These are phyloP conservation scores for Chaetomidium leptoderma DNA, from an alignment of 495 filamentous ascomycete species.

Conservation along the genomic window DNA sequence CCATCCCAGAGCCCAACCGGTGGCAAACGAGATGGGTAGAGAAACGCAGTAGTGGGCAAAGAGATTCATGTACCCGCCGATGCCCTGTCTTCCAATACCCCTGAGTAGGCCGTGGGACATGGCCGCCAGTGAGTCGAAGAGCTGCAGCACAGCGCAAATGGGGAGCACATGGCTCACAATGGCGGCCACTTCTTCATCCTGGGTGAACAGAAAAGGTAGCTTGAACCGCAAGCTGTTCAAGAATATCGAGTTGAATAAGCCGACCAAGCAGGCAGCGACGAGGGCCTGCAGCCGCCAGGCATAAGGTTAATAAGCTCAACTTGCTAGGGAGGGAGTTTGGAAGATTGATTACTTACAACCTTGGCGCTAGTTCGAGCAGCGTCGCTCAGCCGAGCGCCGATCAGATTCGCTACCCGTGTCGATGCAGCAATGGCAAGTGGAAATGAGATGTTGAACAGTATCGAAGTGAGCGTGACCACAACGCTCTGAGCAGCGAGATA, in stretches of 20 bases:
- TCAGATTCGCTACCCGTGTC: conserved; percentile 59
- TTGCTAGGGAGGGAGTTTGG: rapidly evolving
- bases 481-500: conserved; percentile 64
- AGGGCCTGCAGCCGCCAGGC: conserved; percentile 45
- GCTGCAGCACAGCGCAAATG: conserved; percentile 78
- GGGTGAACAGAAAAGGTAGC: conserved; percentile 75
- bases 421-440: conserved; percentile 58
- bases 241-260: conserved; percentile 68
- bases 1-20: conserved; percentile 69
- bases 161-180: conserved; percentile 71
- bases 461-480: conserved; percentile 49
- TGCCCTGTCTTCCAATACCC: conserved; percentile 77
- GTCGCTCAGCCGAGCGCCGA: conserved; percentile 63
- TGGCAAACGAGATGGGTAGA: conserved; percentile 75
- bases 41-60: conserved; percentile 81
- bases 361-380: conserved; percentile 67
- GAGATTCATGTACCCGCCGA: conserved; percentile 83
- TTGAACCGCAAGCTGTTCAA: conserved; percentile 60
- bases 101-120: conserved; percentile 79
- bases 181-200: conserved; percentile 70
- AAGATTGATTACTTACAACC: conserved; percentile 45
- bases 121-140: conserved; percentile 74
- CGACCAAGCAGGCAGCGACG: conserved; percentile 60
- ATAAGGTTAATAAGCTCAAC: neutral
- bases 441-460: conserved; percentile 59